These are phyloP conservation scores for Colletotrichum costaricense DNA, from an alignment of 2,329 filamentous ascomycete species.

Conservation along the genomic window DNA sequence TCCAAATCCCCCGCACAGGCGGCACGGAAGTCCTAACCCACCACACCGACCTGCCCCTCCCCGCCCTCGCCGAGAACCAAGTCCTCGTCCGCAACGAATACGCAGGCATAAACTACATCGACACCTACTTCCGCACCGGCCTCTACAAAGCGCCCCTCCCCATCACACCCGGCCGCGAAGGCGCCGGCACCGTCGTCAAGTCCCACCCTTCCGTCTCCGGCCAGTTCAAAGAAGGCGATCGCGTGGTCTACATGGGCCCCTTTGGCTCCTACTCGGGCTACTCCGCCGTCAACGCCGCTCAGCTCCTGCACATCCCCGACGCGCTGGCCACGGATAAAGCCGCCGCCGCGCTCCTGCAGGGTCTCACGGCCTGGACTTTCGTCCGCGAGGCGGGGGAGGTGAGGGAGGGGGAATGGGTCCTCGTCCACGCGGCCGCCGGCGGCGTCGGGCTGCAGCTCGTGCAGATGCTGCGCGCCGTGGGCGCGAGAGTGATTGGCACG, in stretches of 20 bases:
- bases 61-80: constrained; percentile 74
- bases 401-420: constrained; percentile 80
- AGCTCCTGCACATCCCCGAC: constrained; percentile 72
- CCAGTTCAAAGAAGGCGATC: constrained; percentile 71
- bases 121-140: constrained; percentile 89
- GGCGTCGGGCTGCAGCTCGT: constrained; percentile 82
- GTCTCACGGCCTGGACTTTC: constrained; percentile 84
- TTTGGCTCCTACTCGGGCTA: constrained; percentile 67
- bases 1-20: constrained; percentile 78
- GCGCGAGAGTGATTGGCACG: constrained; percentile 83
- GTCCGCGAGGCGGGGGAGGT: constrained; percentile 82
- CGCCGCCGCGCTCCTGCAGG: constrained; percentile 80
- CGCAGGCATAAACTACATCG: constrained; percentile 89
- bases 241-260: constrained; percentile 75
- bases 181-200: constrained; percentile 75
- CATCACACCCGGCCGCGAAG: constrained; percentile 83
- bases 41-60: constrained; percentile 78
- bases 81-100: constrained; percentile 85
- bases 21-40: constrained; percentile 78
- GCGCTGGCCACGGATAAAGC: constrained; percentile 70
- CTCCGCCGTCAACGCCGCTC: constrained; percentile 62
- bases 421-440: constrained; percentile 88
- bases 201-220: constrained; percentile 63
- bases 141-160: constrained; percentile 82
- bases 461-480: constrained; percentile 78